Conservation (phyloP, 345 rosid genomes). For the Anacardium occidentale region DNA sequence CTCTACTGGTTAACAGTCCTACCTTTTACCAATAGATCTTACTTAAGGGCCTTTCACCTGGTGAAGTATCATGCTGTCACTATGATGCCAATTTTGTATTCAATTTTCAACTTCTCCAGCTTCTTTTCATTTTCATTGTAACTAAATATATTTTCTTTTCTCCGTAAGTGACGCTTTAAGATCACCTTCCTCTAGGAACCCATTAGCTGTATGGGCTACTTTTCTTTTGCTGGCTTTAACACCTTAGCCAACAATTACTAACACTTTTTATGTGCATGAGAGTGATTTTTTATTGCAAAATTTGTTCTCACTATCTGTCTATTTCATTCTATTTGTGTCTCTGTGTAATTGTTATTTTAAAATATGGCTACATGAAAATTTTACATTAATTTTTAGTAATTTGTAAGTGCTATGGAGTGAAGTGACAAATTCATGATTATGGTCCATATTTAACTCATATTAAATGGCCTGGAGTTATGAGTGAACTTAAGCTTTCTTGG, state of each 20-base stretch:
- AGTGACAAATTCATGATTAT: not conserved
- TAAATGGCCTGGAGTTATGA: not conserved
- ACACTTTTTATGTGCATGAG: too few relatives aligned
- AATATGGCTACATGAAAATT: not conserved
- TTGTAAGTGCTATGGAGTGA: not conserved
- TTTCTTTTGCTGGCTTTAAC: not conserved
- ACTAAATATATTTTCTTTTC: too few relatives aligned
- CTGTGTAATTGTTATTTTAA: not conserved
- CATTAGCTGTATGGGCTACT: not conserved
- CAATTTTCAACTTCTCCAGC: not conserved
- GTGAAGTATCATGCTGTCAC: not conserved
- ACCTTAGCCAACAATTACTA: not conserved
- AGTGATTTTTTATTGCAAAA: not conserved
- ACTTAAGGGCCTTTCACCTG: not conserved
- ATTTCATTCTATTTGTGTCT: not conserved
- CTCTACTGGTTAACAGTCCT: too few relatives aligned
- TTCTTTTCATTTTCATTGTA: not conserved
- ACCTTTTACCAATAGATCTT: not conserved
- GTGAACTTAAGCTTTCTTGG: slow-evolving; percentile 1
- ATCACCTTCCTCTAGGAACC: not conserved
- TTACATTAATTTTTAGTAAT: not conserved
- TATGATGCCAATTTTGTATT: not conserved
- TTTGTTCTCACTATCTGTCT: not conserved
- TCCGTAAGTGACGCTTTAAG: too few relatives aligned
- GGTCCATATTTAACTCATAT: not conserved